Evolutionary conservation across 2,329 filamentous ascomycete genomes (phyloP), one percentile per base, ranked within the genome.

Genomic region (Pseudogymnoascus sp.): DNA sequence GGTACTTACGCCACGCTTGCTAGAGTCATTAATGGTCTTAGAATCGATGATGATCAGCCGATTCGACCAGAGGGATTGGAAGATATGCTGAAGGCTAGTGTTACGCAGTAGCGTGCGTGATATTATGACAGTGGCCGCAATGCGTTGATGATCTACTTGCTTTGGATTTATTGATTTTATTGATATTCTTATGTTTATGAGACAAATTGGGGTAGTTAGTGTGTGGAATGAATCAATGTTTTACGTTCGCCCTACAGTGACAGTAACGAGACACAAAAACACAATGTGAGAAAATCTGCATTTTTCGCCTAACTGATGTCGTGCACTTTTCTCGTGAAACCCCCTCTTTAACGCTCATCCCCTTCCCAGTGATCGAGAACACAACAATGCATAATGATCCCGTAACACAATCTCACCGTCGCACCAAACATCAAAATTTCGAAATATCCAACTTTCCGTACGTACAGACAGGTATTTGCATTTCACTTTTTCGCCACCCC

Each of bases 1-100:
- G 66, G 67, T 10, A 65, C 67, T 26, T 68, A 67, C 46, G 60
- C 62, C 13, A 64, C 68, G 19, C 61, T 68, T 35, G 67, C 63
- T n/a, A 64, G 66, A 4, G 67, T 67, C 21, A 69, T 65, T 42
- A 69, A 68, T 21, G 63, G 65, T 15, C 63, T 37, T 15, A 56
- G 44, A 19, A 67, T 67, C 33, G 65, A 67, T 60, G 62, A 65
- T 35, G 65, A 67, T 60, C 42, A 56, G 35, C 42, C 38, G 15
- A 65, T 66, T 33, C 44, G 62, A 1, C 46, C 46, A 10, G 46
- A 56, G 15, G 65, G 64, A 3, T 38, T 66, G 61, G 59, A 63
- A 15, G 62, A 65, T 11, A 60, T 62, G 44, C 31, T 65, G 42
- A 64, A 13, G 21, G 26, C 46, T 19, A 33, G 46, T 56, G 46